phyloP scores from a whole-genome alignment of 768 basidiomycete species.

The Lactarius indigo region DNA sequence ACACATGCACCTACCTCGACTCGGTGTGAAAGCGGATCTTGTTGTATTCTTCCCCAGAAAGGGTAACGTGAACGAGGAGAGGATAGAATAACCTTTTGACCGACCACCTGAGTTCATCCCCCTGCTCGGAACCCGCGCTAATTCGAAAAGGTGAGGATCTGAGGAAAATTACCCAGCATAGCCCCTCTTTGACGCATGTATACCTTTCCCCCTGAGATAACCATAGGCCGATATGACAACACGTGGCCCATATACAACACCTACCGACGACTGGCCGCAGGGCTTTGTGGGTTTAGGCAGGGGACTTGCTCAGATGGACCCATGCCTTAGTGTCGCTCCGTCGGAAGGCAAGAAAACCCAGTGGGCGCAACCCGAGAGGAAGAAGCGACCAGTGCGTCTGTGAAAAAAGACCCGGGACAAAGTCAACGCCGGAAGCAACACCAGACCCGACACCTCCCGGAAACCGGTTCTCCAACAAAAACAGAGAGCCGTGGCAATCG shows the following conservation, averaged over 20 bases:
- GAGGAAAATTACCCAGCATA: background rate
- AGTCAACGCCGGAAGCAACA: background rate
- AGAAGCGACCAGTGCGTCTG: background rate
- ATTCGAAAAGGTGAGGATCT: background rate
- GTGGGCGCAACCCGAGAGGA: background rate
- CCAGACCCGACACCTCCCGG: background rate
- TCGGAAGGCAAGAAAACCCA: background rate
- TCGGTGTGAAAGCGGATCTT: background rate
- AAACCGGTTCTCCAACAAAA: background rate
- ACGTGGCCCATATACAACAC: background rate
- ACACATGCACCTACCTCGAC: constrained; percentile 1
- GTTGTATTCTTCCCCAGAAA: background rate
- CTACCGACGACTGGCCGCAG: background rate
- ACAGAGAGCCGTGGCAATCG: background rate
- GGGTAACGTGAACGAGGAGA: background rate
- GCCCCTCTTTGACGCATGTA: background rate
- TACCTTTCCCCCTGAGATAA: background rate
- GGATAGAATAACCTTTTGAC: background rate
- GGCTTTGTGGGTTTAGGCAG: background rate
- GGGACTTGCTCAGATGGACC: background rate
- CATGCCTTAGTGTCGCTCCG: background rate
- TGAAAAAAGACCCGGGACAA: background rate
- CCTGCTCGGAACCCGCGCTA: background rate
- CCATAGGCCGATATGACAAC: background rate
- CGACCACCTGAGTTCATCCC: background rate